phyloP scores from a whole-genome alignment of 1,284 basidiomycete genomes.

The Cryptococcus floricola region DNA sequence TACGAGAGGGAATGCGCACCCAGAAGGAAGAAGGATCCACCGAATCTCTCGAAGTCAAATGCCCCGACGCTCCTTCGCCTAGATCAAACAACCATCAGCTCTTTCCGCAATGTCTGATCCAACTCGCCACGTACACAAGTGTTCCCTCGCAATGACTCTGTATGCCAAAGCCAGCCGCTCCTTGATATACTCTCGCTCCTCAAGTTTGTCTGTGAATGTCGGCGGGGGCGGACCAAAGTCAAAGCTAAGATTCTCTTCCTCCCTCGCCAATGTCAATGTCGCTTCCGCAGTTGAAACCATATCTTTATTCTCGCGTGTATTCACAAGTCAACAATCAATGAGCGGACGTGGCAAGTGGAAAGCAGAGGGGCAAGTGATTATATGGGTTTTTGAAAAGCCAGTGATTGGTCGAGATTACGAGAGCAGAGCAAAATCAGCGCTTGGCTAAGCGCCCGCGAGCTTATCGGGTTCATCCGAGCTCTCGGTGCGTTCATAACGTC shows the following conservation, averaged over 20 bases:
- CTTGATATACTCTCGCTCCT: constrained; percentile 20
- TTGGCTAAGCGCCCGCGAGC: neutral
- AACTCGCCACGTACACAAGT: constrained; percentile 12
- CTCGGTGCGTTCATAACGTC: too few relatives aligned
- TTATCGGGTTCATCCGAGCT: neutral
- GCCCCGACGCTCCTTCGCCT: constrained; percentile 58
- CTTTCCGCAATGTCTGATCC: neutral
- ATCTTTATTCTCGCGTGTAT: too few relatives aligned
- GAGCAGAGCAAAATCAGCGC: neutral
- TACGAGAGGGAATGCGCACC: constrained; percentile 48
- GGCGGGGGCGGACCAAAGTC: constrained; percentile 21
- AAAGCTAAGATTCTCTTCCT: constrained; percentile 11
- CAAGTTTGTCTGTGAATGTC: constrained; percentile 19
- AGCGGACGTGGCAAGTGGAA: too few relatives aligned
- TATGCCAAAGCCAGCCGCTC: constrained; percentile 23
- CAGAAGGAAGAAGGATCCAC: constrained; percentile 57
- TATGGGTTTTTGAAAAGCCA: too few relatives aligned
- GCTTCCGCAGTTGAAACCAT: too few relatives aligned
- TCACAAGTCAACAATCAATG: too few relatives aligned
- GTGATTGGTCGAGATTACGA: neutral
- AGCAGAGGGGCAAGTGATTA: too few relatives aligned
- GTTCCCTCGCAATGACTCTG: constrained; percentile 16
- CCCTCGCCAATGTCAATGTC: too few relatives aligned
- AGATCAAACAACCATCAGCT: neutral
- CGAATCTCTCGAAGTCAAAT: constrained; percentile 61